phyloP scores from a whole-genome alignment of 305 asterid species.

The Ilex paraguariensis region DNA sequence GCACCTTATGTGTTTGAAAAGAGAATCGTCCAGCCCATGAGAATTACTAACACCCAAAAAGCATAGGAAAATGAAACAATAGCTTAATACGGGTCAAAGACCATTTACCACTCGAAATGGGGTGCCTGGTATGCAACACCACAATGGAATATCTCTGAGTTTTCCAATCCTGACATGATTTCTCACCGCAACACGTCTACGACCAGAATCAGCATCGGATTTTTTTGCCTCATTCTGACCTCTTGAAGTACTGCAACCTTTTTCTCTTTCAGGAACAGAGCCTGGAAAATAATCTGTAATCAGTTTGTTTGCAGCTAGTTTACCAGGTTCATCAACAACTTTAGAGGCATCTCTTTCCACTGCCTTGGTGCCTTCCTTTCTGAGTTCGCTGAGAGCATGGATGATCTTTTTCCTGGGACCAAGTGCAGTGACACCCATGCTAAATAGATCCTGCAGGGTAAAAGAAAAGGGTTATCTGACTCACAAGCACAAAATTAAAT shows the following conservation, averaged over 20 bases:
- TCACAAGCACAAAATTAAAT: background rate
- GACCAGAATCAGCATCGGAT: conserved; percentile 28
- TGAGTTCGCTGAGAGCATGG: conserved; percentile 54
- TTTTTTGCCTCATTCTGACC: conserved; percentile 26
- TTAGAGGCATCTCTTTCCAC: conserved; percentile 39
- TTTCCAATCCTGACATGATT: conserved; percentile 39
- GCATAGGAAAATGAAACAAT: background rate
- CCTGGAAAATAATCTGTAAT: conserved; percentile 84
- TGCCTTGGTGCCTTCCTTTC: conserved; percentile 26
- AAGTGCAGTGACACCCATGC: conserved; percentile 77
- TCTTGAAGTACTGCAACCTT: conserved; percentile 18
- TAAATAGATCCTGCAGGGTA: conserved; percentile 56
- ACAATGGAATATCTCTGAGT: conserved; percentile 56
- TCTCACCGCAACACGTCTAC: conserved; percentile 32
- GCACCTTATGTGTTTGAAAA: background rate
- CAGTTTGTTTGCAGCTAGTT: conserved; percentile 51
- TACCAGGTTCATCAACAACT: conserved; percentile 32
- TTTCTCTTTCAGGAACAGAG: conserved; percentile 38
- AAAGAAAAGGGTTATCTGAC: background rate
- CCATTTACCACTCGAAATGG: conserved; percentile 75
- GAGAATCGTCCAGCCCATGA: background rate
- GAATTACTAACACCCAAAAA: background rate
- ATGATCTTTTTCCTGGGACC: conserved; percentile 91
- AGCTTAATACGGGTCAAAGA: conserved; percentile 6
- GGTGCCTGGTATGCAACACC: conserved; percentile 95